These are phyloP conservation scores for Russula ochroleuca DNA, from an alignment of 768 basidiomycete genomes.

Conservation along the genomic window DNA sequence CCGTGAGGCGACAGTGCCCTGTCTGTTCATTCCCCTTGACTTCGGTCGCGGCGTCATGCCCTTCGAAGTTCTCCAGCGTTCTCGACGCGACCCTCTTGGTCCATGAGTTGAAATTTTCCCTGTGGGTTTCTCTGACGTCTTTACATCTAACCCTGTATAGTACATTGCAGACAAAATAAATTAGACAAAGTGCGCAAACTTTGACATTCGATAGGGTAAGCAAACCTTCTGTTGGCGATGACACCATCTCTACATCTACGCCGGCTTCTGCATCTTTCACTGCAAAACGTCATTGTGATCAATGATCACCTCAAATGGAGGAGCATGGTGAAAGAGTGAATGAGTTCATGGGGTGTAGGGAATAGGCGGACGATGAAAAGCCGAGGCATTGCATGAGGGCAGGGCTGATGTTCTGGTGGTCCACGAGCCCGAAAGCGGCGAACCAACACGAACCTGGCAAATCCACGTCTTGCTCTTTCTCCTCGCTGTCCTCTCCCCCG, in stretches of 20 bases:
- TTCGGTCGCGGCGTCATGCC: constrained; percentile 55
- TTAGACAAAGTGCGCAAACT: not conserved
- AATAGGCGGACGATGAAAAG: not conserved
- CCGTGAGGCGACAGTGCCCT: constrained; percentile 55
- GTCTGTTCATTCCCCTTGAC: constrained; percentile 57
- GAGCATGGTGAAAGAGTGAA: not conserved
- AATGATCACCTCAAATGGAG: not conserved
- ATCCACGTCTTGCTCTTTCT: constrained; percentile 28
- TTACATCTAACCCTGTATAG: constrained; percentile 55
- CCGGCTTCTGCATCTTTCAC: not conserved
- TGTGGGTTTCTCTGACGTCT: constrained; percentile 31
- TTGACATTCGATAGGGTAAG: not conserved
- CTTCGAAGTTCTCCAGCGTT: constrained; percentile 79
- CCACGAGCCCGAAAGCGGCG: constrained; percentile 29
- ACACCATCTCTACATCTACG: constrained; percentile 1
- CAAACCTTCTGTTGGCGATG: constrained; percentile 17
- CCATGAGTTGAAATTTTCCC: constrained; percentile 74
- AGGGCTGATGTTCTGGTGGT: constrained; percentile 53
- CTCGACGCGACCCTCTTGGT: constrained; percentile 67
- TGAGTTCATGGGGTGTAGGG: constrained; percentile 5
- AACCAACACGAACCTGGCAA: constrained; percentile 28
- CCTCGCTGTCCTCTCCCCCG: constrained; percentile 6
- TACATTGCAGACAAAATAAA: constrained; percentile 25
- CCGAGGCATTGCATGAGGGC: constrained; percentile 43
- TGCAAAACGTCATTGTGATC: constrained; percentile 9